These are phyloP conservation scores for Rhodosporidiobolus sp. DNA, from an alignment of 768 basidiomycete genomes.

Conservation along the genomic window DNA sequence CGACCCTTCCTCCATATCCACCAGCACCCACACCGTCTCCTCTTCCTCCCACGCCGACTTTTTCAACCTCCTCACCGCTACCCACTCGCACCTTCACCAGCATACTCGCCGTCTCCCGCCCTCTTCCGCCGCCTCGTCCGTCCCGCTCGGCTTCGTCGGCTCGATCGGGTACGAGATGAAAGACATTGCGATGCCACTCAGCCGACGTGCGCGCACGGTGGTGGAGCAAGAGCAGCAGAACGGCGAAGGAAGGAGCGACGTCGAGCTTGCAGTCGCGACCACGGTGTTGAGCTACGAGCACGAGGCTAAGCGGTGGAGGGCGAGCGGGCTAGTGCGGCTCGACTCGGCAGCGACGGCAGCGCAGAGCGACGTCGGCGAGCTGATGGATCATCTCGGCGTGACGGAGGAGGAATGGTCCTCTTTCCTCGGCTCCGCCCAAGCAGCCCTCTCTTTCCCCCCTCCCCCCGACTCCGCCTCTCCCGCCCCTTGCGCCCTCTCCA, in stretches of 20 bases:
- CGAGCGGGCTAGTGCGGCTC: conserved; percentile 19
- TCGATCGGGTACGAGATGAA: conserved; percentile 38
- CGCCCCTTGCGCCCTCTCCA: neutral
- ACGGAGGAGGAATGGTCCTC: neutral
- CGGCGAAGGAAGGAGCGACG: neutral
- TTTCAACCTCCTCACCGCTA: neutral
- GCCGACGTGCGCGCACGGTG: neutral
- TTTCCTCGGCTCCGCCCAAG: neutral
- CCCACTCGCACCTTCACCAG: conserved; percentile 5
- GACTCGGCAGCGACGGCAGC: neutral
- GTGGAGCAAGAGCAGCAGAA: neutral
- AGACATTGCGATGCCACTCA: conserved; percentile 22
- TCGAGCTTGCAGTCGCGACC: conserved; percentile 25
- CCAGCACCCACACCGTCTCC: neutral
- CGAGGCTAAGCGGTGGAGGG: conserved; percentile 14
- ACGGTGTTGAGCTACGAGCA: conserved; percentile 25
- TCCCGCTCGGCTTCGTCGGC: conserved; percentile 38
- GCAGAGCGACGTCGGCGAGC: neutral
- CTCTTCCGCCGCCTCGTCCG: neutral
- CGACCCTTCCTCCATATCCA: neutral
- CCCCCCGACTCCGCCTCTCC: neutral
- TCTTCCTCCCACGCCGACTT: neutral
- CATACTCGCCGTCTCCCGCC: neutral
- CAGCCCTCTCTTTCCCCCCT: neutral
- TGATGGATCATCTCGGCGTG: neutral